phyloP scores from a whole-genome alignment of 1,139 yeast genomes.

The Pichia terricola region DNA sequence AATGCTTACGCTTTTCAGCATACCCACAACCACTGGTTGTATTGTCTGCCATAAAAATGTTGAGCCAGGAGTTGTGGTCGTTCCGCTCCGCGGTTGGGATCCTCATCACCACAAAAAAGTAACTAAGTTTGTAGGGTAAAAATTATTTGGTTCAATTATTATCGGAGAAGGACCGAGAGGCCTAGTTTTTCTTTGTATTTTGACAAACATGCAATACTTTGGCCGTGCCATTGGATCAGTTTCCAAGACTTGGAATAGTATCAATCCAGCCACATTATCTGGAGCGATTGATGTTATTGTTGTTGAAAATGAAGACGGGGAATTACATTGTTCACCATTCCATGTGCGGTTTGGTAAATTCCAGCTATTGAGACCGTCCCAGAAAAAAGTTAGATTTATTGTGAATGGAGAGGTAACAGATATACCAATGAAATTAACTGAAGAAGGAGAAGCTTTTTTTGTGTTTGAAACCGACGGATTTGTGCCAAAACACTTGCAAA shows the following conservation, averaged over 20 bases:
- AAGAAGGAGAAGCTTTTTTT: slow-evolving; percentile 96
- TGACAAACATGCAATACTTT: slow-evolving; percentile 78
- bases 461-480: slow-evolving; percentile 77
- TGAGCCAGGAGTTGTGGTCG: too few relatives aligned
- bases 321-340: slow-evolving; percentile 88
- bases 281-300: slow-evolving; percentile 98
- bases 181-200: too few relatives aligned
- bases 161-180: too few relatives aligned
- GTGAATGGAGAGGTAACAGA: slow-evolving; percentile 79
- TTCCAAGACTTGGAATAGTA: slow-evolving; percentile 93
- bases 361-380: slow-evolving; percentile 88
- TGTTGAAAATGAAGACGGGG: slow-evolving; percentile 81
- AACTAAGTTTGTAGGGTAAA: too few relatives aligned
- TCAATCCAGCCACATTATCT: slow-evolving; percentile 90
- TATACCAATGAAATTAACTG: slow-evolving; percentile 92
- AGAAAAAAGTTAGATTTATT: slow-evolving; percentile 80
- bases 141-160: too few relatives aligned
- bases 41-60: too few relatives aligned
- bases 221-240: slow-evolving; percentile 93
- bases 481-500: slow-evolving; percentile 69
- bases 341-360: slow-evolving; percentile 94
- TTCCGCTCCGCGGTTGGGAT: too few relatives aligned
- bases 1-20: too few relatives aligned
- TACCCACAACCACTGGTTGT: too few relatives aligned
- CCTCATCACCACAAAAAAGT: too few relatives aligned